Conservation (phyloP, 495 filamentous ascomycete species). For the Penicillium longicatenatum region DNA sequence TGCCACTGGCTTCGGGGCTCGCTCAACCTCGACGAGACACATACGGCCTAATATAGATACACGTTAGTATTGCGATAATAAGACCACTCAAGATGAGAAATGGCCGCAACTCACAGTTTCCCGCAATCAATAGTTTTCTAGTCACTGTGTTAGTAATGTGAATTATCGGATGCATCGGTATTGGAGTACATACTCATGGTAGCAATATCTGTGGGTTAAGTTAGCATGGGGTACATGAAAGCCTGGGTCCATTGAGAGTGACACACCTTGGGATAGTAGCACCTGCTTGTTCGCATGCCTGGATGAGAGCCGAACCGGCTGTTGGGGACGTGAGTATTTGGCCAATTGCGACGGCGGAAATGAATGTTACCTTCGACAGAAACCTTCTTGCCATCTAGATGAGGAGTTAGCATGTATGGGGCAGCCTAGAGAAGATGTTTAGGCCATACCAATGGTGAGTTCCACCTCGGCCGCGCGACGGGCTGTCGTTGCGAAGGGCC, state of each 20-base stretch:
- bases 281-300: constrained; percentile 98
- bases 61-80: background rate
- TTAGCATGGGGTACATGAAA: constrained; percentile 35
- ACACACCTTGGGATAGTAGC: constrained; percentile 79
- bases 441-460: constrained; percentile 81
- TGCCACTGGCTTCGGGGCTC: constrained; percentile 92
- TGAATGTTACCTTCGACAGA: constrained; percentile 80
- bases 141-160: constrained; percentile 32
- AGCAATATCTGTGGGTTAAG: constrained; percentile 79
- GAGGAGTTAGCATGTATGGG: constrained; percentile 11
- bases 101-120: constrained; percentile 69
- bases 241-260: background rate
- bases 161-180: constrained; percentile 8
- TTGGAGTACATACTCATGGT: constrained; percentile 76
- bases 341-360: constrained; percentile 13
- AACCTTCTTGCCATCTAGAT: constrained; percentile 88
- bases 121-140: constrained; percentile 96
- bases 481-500: constrained; percentile 74
- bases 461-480: constrained; percentile 83
- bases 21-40: constrained; percentile 98
- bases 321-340: constrained; percentile 27
- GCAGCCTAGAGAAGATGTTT: constrained; percentile 20
- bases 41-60: constrained; percentile 63
- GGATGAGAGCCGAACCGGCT: constrained; percentile 90
- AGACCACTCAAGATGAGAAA: background rate